phyloP scores from a whole-genome alignment of 2,329 filamentous ascomycete genomes.

The Corinectria fuckeliana region DNA sequence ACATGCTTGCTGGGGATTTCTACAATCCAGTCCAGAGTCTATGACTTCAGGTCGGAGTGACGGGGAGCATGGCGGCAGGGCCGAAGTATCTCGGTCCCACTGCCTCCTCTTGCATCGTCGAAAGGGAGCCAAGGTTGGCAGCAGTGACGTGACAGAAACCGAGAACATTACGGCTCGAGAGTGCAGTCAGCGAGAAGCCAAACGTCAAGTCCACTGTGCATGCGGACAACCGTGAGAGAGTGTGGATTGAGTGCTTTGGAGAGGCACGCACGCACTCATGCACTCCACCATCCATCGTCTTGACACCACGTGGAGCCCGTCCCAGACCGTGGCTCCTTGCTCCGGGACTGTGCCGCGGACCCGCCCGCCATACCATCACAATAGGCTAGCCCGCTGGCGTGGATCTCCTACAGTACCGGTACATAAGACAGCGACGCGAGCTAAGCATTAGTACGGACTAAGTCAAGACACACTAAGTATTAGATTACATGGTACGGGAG shows the following conservation, averaged over 20 bases:
- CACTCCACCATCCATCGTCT: conserved; percentile 33
- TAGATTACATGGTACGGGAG: conserved; percentile 13
- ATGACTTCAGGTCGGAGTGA: background rate
- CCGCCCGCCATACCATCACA: conserved; percentile 30
- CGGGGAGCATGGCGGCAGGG: conserved; percentile 11
- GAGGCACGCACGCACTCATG: conserved; percentile 23
- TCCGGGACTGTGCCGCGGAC: conserved; percentile 40
- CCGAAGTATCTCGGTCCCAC: conserved; percentile 11
- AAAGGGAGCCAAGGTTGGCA: background rate
- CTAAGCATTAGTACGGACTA: too few species aligned
- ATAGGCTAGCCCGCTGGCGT: conserved; percentile 22
- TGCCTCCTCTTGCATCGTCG: background rate
- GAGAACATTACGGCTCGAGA: background rate
- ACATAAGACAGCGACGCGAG: conserved; percentile 14
- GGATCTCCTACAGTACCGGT: too few species aligned
- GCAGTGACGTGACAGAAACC: background rate
- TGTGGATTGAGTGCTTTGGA: conserved; percentile 11
- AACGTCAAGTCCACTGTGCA: conserved; percentile 1
- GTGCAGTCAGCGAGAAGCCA: conserved; percentile 6
- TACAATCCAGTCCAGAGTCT: background rate
- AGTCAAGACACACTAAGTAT: too few species aligned
- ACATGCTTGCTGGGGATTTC: background rate
- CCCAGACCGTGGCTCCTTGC: conserved; percentile 34
- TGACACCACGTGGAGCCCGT: conserved; percentile 39
- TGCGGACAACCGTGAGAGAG: background rate